phyloP scores from a whole-genome alignment of 2,329 filamentous ascomycete genomes.

The Pseudophaeomoniella oleicola region DNA sequence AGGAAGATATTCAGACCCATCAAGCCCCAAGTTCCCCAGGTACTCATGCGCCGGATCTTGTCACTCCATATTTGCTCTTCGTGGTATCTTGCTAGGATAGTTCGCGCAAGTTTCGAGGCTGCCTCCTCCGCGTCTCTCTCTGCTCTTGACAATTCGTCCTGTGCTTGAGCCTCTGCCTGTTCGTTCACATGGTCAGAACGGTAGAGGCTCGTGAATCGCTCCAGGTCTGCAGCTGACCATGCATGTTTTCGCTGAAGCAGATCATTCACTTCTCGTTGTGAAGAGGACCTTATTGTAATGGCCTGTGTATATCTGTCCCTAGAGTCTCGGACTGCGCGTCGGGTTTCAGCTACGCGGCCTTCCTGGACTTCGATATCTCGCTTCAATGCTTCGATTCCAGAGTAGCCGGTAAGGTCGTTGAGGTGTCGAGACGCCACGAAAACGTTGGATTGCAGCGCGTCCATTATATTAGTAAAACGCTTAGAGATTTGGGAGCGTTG shows the following conservation, averaged over 20 bases:
- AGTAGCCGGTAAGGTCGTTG: slow-evolving; percentile 91
- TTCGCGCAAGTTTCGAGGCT: slow-evolving; percentile 58
- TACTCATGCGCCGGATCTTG: slow-evolving; percentile 88
- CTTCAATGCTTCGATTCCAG: slow-evolving; percentile 76
- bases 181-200: slow-evolving; percentile 88
- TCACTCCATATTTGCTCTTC: slow-evolving; percentile 99
- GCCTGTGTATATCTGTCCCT: slow-evolving; percentile 70
- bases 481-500: slow-evolving; percentile 43
- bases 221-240: slow-evolving; percentile 75
- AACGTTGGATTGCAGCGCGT: slow-evolving; percentile 71
- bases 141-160: slow-evolving; percentile 56
- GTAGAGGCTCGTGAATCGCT: slow-evolving; percentile 88
- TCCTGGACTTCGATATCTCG: slow-evolving; percentile 57
- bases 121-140: slow-evolving; percentile 72
- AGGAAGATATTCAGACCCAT: slow-evolving; percentile 94
- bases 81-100: slow-evolving; percentile 84
- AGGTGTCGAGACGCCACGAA: slow-evolving; percentile 75
- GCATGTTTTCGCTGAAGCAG: slow-evolving; percentile 86
- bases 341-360: slow-evolving; percentile 36
- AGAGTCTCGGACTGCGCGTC: slow-evolving; percentile 52
- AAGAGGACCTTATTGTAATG: slow-evolving; percentile 67
- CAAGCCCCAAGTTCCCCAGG: slow-evolving; percentile 94
- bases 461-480: slow-evolving; percentile 62
- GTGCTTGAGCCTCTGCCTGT: slow-evolving; percentile 59
- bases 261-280: slow-evolving; percentile 89